Evolutionary conservation across 352 stramenopile genomes (phyloP), one percentile per base, ranked within the genome.

Genomic region (Phytophthora tentaculata): DNA sequence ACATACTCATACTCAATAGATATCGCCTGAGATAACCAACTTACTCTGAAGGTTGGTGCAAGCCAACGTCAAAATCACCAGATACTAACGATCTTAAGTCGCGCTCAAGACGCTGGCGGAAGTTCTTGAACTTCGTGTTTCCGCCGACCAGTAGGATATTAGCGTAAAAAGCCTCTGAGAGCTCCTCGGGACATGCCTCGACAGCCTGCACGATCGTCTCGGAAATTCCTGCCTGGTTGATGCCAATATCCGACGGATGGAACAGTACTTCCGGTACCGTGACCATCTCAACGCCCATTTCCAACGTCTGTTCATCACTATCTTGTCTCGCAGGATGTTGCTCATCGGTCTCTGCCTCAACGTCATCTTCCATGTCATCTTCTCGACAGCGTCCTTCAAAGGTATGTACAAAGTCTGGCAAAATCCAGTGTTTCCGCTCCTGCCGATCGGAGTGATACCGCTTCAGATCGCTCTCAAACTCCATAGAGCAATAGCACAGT

Each of bases 231-330:
- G 86, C 85, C 61, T 98, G 93, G 37, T 85, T 59, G 45, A 98
- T 75, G 12, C 89, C 92, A 68, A 97, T 96, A 69, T 98, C 94
- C 0, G 89, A 96, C 24, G 95, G 95, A 64, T 92, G 83, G 68
- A 98, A 98, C 23, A 98, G 70, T 12, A 98, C 80, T 67, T 98
- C 95, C 0, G 93, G 93, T 22, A 97, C 90, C 0, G 86, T 74
- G 58, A 98, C 86, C 63, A 91, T 84, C 59, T 98, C 93, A 13
- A 89, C 78, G n/a, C 86, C 82, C 70, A 98, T 86, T 65, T 88
- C 80, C 24, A 98, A 66, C 19, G 85, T 76, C 66, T 98, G 87
- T 13, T 86, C 68, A 5, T 88, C 69, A 19, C 81, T 55, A 1
- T 54, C 37, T 14, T 16, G 13, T 20, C 19, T 32, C 23, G 61